Evolutionary conservation across 805 yeast genomes (phyloP).

Genomic region (Metschnikowia lachancei): DNA sequence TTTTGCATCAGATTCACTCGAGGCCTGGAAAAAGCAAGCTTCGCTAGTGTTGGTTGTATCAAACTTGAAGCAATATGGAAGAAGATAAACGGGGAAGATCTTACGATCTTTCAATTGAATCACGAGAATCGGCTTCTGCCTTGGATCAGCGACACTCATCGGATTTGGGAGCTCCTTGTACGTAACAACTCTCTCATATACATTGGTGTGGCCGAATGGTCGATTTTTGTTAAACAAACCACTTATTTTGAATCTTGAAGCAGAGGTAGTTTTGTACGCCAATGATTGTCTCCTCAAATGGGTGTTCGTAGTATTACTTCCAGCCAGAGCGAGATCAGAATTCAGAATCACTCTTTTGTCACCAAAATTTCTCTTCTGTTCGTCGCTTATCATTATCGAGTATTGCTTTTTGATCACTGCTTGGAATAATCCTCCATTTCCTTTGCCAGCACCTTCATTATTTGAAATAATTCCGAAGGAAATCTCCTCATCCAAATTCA

Average conservation of each 20-base stretch:
- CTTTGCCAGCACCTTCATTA: conserved; percentile 32
- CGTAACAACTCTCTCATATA: conserved; percentile 46
- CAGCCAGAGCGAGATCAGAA: not conserved
- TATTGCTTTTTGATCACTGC: conserved; percentile 33
- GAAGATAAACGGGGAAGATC: conserved; percentile 52
- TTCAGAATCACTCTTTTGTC: not conserved
- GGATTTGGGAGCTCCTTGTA: conserved; percentile 61
- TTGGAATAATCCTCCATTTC: conserved; percentile 29
- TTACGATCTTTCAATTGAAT: conserved; percentile 47
- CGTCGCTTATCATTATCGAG: conserved; percentile 28
- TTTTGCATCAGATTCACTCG: conserved; percentile 56
- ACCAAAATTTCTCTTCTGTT: conserved; percentile 9
- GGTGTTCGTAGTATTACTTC: conserved; percentile 21
- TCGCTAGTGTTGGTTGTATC: conserved; percentile 45
- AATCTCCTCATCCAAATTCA: conserved; percentile 42
- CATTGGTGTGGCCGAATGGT: conserved; percentile 46
- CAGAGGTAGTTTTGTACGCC: conserved; percentile 37
- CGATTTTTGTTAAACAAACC: conserved; percentile 56
- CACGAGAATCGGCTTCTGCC: conserved; percentile 50
- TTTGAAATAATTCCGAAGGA: conserved; percentile 33
- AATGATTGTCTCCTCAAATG: conserved; percentile 39
- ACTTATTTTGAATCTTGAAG: conserved; percentile 50
- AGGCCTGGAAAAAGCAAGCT: conserved; percentile 67
- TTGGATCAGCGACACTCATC: conserved; percentile 35
- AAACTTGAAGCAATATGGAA: conserved; percentile 49